Conservation (phyloP, 2,329 filamentous ascomycete species). For the Fusarium protoensiforme region DNA sequence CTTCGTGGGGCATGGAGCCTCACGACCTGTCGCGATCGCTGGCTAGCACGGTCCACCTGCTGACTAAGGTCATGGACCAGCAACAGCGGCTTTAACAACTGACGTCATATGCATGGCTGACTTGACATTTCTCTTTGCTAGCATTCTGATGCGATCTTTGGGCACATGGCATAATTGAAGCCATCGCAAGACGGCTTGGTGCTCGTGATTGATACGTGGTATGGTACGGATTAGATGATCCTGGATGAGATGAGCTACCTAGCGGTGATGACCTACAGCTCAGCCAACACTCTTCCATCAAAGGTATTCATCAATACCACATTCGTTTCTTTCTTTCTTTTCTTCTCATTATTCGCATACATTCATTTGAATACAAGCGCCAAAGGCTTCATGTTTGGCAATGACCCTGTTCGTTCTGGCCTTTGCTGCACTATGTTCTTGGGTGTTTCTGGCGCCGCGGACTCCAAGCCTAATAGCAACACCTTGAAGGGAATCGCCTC, state of each 20-base stretch:
- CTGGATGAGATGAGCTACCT: background rate
- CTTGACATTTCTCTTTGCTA: background rate
- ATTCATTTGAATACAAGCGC: background rate
- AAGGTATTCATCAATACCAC: background rate
- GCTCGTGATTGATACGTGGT: background rate
- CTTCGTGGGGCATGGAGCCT: slow-evolving; percentile 5
- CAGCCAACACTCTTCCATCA: background rate
- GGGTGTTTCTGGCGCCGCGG: background rate
- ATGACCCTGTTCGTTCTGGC: background rate
- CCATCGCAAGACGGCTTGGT: too few species aligned
- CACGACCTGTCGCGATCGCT: slow-evolving; percentile 8
- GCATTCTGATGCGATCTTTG: background rate
- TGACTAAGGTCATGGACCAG: slow-evolving; percentile 20
- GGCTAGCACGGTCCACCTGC: slow-evolving; percentile 17
- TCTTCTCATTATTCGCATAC: background rate
- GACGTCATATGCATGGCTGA: background rate
- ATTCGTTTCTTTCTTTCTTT: background rate
- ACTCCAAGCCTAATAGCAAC: background rate
- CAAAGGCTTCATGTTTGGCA: background rate
- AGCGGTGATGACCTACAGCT: background rate
- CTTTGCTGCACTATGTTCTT: background rate
- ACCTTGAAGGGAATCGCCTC: background rate
- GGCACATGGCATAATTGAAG: too few species aligned
- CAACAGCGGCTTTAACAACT: background rate
- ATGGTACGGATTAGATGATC: background rate